These are phyloP conservation scores for Phytophthora megakarya DNA, from an alignment of 352 stramenopile genomes.

Conservation along the genomic window DNA sequence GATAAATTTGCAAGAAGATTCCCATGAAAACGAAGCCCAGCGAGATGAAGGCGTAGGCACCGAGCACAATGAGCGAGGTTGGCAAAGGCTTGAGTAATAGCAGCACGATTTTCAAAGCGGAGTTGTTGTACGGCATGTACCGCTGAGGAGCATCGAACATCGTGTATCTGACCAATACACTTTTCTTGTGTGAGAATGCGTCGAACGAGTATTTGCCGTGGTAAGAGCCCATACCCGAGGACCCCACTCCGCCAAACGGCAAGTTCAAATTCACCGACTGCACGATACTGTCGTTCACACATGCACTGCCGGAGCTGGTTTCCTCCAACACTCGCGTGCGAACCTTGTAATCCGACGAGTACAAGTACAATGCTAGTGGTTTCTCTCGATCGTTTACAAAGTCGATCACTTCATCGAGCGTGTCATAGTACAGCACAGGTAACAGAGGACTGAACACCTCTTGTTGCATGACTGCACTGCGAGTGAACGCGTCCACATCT, in stretches of 20 bases:
- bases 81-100: slow-evolving; percentile 44
- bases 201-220: slow-evolving; percentile 86
- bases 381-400: slow-evolving; percentile 60
- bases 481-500: slow-evolving; percentile 51
- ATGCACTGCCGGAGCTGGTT: slow-evolving; percentile 59
- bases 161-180: slow-evolving; percentile 57
- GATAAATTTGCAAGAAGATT: slow-evolving; percentile 35
- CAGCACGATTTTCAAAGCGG: slow-evolving; percentile 23
- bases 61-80: slow-evolving; percentile 32
- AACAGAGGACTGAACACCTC: slow-evolving; percentile 97
- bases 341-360: slow-evolving; percentile 51
- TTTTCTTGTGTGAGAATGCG: slow-evolving; percentile 73
- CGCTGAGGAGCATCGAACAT: slow-evolving; percentile 60
- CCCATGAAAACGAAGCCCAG: slow-evolving; percentile 34
- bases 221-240: slow-evolving; percentile 82
- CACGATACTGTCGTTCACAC: slow-evolving; percentile 86
- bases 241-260: slow-evolving; percentile 84
- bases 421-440: slow-evolving; percentile 87
- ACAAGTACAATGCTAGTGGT: slow-evolving; percentile 89
- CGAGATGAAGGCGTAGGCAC: slow-evolving; percentile 39
- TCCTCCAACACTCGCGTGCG: slow-evolving; percentile 38
- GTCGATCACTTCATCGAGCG: slow-evolving; percentile 45
- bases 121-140: slow-evolving; percentile 66
- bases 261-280: slow-evolving; percentile 68
- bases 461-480: slow-evolving; percentile 83